Percentiles rank a stretch among this genome's conserved stretches.
These are phyloP conservation scores for Citrullus mucosospermus DNA, from an alignment of 306 rosid species.

Conservation along the genomic window DNA sequence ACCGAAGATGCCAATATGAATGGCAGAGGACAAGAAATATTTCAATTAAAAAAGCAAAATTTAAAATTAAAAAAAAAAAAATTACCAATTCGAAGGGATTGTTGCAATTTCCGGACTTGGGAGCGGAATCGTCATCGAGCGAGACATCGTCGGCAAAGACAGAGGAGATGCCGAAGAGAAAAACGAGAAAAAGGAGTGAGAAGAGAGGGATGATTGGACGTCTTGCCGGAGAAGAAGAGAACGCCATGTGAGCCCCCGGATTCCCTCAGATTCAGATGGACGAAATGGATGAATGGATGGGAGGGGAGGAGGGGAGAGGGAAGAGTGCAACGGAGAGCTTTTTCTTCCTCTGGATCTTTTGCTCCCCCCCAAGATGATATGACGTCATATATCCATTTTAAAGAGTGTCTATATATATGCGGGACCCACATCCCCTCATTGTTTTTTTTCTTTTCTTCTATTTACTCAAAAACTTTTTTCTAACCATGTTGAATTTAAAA, in stretches of 20 bases:
- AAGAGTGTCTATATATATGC: not conserved
- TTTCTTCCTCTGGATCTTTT: not conserved
- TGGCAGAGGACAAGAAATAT: not conserved
- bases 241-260: constrained; percentile 18
- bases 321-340: not conserved
- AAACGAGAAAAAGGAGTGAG: constrained; percentile 14
- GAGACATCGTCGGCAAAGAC: constrained; percentile 30
- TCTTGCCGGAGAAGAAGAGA: constrained; percentile 10
- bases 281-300: not conserved
- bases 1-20: not conserved
- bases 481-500: no score
- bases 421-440: not conserved
- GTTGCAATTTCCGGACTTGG: constrained; percentile 42
- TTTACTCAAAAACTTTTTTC: no score
- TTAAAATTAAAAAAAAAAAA: not conserved
- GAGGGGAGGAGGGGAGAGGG: not conserved
- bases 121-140: constrained; percentile 25
- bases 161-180: constrained; percentile 16
- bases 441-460: no score
- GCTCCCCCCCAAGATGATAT: not conserved
- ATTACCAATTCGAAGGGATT: constrained; percentile 68
- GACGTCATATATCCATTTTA: not conserved
- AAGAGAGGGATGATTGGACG: not conserved
- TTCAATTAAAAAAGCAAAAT: not conserved
- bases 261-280: constrained; percentile 4